Base-by-base conservation (phyloP, 2,329 filamentous ascomycete species). In the Fusarium luffae region DNA sequence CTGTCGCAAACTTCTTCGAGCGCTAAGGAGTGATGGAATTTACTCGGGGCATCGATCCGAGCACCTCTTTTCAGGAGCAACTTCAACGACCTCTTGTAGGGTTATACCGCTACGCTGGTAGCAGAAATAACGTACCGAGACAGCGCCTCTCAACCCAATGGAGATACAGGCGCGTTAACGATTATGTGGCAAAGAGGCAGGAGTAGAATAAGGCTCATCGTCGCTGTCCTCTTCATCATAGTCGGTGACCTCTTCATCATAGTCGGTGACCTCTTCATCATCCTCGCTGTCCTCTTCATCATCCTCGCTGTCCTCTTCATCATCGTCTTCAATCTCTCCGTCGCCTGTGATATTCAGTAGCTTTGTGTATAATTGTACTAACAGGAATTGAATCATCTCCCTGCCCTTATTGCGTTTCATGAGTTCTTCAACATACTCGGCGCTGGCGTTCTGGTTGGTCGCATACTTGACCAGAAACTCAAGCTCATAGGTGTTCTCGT, bases 381-480 rank as follows among this genome's bases (percentile, higher is more conserved):
- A n/a, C 8, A 58, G 28, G 2, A 4, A 4, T 13, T 16, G n/a
- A 11, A 52, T 8, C 44, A 19, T 7, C 9, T 23, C 13, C 7
- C 5, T 11, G 10, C 13, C 23, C 14, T 27, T 18, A 6, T 25
- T 25, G n/a, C 49, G 9, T 3, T n/a, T 12, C 25, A 57, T 44
- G 3, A 47, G 23, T 27, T 6, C 11, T 25, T 52, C 19, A 23
- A 58, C 19, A 41, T 47, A 43, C 23, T 44, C 34, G 10, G 12
- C 11, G 5, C 14, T 28, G 14, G 32, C 34, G 10, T 65, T 65
- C 18, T 14, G 32, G 18, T 18, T 11, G 3, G 58, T 65, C 6
- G 62, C 42, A n/a, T 65, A 18, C 14, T 58, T 30, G 21, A 47
- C 23, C 7, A 65, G 19, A 19, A 65, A 63, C 32, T 63, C 47